A percentile compares a stretch with the other conserved stretches of the same genome.
phyloP scores from a whole-genome alignment of 352 stramenopile species.

The Globisporangium rhizosaccharum region DNA sequence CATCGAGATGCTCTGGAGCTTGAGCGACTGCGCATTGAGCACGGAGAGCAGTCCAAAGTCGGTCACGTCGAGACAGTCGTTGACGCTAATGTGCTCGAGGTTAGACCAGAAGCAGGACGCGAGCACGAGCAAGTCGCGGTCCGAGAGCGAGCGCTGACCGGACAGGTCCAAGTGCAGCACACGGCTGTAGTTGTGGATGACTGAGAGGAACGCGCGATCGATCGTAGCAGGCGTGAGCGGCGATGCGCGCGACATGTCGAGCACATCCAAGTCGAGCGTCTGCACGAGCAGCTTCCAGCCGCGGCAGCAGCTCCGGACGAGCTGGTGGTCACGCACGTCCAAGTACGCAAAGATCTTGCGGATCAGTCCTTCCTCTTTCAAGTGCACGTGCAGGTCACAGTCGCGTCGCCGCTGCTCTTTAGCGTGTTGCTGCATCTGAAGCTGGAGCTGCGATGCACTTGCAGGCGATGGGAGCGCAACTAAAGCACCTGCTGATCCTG shows the following conservation, averaged over 20 bases:
- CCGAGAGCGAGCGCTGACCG: constrained; percentile 55
- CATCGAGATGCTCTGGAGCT: constrained; percentile 55
- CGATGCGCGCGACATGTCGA: constrained; percentile 60
- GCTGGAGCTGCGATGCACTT: not conserved
- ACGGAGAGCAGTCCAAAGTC: constrained; percentile 77
- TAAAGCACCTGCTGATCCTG: too few species aligned
- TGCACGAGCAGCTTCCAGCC: constrained; percentile 64
- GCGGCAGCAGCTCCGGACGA: constrained; percentile 43
- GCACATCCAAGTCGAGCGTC: constrained; percentile 53
- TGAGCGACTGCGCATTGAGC: constrained; percentile 77
- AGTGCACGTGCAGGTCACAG: constrained; percentile 31
- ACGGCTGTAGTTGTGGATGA: constrained; percentile 62
- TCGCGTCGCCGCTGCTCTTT: constrained; percentile 4
- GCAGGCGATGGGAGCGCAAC: not conserved
- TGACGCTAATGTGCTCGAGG: constrained; percentile 52
- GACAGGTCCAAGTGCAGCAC: constrained; percentile 63
- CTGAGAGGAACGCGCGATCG: constrained; percentile 48
- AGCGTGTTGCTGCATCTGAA: not conserved
- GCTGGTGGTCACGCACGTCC: constrained; percentile 71
- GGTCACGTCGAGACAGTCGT: constrained; percentile 75
- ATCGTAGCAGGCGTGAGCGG: constrained; percentile 44
- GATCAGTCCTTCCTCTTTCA: constrained; percentile 60
- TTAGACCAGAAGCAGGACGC: constrained; percentile 76
- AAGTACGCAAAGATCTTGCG: constrained; percentile 60
- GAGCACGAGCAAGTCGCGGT: constrained; percentile 75